These are phyloP conservation scores for Macadamia tetraphylla DNA, from an alignment of 164 flowering plant species.

Conservation along the genomic window DNA sequence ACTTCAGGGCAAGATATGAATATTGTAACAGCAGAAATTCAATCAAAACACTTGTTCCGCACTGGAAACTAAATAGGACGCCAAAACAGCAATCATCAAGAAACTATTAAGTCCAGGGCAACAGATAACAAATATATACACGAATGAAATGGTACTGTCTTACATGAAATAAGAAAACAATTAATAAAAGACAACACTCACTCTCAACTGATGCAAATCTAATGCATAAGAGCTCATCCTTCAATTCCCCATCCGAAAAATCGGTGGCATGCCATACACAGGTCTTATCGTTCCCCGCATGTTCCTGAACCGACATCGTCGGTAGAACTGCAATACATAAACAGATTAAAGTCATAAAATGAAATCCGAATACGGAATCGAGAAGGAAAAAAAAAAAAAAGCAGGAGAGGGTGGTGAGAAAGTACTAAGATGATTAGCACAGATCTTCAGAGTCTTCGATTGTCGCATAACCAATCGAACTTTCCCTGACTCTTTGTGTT, in stretches of 20 bases:
- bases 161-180: not conserved
- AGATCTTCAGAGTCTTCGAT: constrained; percentile 36
- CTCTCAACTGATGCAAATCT: constrained; percentile 34
- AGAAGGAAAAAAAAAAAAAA: not conserved
- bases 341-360: not conserved
- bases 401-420: not conserved
- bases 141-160: not conserved
- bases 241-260: constrained; percentile 38
- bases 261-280: constrained; percentile 45
- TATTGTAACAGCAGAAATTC: too few relatives aligned
- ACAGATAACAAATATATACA: not conserved
- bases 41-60: too few relatives aligned
- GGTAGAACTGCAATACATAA: constrained; percentile 21
- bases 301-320: constrained; percentile 25
- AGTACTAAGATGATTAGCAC: constrained; percentile 35
- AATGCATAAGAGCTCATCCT: constrained; percentile 35
- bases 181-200: constrained; percentile 16
- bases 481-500: constrained; percentile 35
- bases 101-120: not conserved
- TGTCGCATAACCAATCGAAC: constrained; percentile 38
- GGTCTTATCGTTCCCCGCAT: constrained; percentile 33
- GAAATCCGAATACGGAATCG: not conserved
- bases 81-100: too few relatives aligned
- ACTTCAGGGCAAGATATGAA: not conserved
- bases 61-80: too few relatives aligned